Base-by-base conservation (phyloP, 1,139 yeast species). In the Barnettozyma hawaiiensis region DNA sequence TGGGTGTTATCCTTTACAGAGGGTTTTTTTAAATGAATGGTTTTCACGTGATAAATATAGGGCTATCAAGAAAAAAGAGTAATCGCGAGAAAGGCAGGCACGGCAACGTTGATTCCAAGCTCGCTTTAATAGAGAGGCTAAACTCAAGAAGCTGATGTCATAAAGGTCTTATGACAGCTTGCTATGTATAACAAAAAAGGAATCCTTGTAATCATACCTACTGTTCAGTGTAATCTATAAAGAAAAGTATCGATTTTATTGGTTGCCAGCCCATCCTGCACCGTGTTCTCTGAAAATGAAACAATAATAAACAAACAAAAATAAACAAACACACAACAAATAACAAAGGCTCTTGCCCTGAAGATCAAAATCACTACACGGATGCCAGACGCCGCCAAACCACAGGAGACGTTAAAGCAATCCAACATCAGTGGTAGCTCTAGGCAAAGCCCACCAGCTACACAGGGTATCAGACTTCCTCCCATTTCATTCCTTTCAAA, bases 401-500 rank as follows among this genome's bases (percentile, higher is more conserved):
- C 35, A 12, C 35, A 32, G 35, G 24, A 21, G n/a, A 18, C 5
- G 7, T 9, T 21, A 5, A 16, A 12, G 26, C 11, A 21, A 14
- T 7, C 18, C 35, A 23, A n/a, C 31, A 22, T 8, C 24, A 24
- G 11, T 58, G 48, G 22, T 7, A 23, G 16, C 31, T 16, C 35
- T 4, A 12, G 19, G 15, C 26, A 31, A 14, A 15, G 29, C 32
- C 31, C 23, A 23, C 20, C 21, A 7, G 16, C 33, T 14, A 27
- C 41, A 7, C 42, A 37, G 14, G 41, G 41, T 51, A 61, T 63
- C 15, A 36, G 51, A 23, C 41, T 54, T 14, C 53, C 58, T 9
- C 58, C 58, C 8, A 53, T 55, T 10, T 54, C 59, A 4, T 54
- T 53, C 36, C 43, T 53, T 11, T 49, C 52, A 9, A 50, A 42